Base-by-base conservation (phyloP, 371 early-diverging fungal genomes). In the Dichotomocladium elegans region DNA sequence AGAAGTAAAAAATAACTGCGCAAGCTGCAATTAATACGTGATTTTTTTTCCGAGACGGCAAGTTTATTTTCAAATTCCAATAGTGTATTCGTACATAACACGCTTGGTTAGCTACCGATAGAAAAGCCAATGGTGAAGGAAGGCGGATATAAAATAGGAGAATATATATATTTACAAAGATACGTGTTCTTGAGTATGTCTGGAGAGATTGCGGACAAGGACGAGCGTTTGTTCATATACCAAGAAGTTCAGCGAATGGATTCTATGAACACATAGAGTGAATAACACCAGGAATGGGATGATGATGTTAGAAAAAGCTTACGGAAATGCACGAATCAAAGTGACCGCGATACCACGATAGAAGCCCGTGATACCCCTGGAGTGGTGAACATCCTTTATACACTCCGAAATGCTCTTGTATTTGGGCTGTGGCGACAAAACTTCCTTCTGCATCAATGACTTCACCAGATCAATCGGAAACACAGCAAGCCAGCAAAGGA, bases 401-500 rank as follows among this genome's bases (percentile, higher is more conserved):
- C 87, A 86, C 25, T 82, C 75, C 51, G 64, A 57, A 5, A 79
- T 63, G 25, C 66, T 66, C 14, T 53, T 56, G 57, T 84, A 83
- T 8, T 51, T 61, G 29, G 72, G 74, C 3, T 69, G 51, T 0
- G 83, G 70, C 25, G 60, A 51, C 49, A 87, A 60, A 8, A 80
- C 81, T 50, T 90, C 89, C 55, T 87, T 87, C 61, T 91, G 92
- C 48, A 88, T 74, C 34, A 82, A 66, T 0, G 89, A 85, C 57
- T 91, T 91, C 15, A 91, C 79, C 40, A 89, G 58, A 59, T 92
- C 93, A 4, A 89, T 63, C 4, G 93, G 93, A 55, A 92, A 92
- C 7, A 89, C 86, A 2, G 88, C 72, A 41, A 89, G 62, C 92
- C 93, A 91, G 4, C 87, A 87, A 47, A 89, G 62, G 3, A 89